Percentiles rank a stretch among this genome's conserved stretches.
phyloP scores from a whole-genome alignment of 1,284 basidiomycete species.

The Coriolopsis trogii region DNA sequence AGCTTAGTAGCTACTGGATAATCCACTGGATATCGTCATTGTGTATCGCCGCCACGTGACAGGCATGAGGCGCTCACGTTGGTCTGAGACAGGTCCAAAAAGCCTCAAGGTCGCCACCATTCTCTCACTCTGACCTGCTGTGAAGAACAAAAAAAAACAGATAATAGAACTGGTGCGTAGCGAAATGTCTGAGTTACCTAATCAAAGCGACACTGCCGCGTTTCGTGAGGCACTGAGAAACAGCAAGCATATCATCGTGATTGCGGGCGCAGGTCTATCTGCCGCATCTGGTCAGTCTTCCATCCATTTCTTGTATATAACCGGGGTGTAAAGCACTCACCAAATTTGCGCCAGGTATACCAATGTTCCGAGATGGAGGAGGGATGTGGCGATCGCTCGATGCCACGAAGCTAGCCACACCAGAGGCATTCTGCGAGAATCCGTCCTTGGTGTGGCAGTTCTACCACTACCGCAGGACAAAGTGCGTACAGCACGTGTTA shows the following conservation, averaged over 20 bases:
- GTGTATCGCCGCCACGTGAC: no score
- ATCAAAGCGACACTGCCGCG: no score
- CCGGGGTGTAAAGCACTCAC: not conserved
- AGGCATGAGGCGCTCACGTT: no score
- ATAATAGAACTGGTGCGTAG: no score
- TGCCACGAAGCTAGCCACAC: constrained; percentile 41
- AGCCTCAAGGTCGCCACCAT: no score
- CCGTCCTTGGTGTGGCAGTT: constrained; percentile 46
- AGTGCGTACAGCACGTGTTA: constrained; percentile 25
- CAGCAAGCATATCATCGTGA: constrained; percentile 1
- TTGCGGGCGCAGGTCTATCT: constrained; percentile 7
- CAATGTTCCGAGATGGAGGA: constrained; percentile 26
- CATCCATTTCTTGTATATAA: no score
- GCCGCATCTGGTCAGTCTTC: constrained; percentile 5
- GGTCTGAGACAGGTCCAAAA: no score
- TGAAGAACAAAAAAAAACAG: no score
- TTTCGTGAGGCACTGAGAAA: constrained; percentile 1
- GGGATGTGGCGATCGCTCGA: constrained; percentile 42
- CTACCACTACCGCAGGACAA: constrained; percentile 41
- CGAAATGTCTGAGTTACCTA: no score
- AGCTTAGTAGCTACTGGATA: no score
- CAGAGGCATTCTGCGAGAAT: constrained; percentile 41
- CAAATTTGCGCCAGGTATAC: not conserved
- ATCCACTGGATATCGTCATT: no score
- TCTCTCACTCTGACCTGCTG: no score